Percentiles rank a stretch among this genome's conserved stretches.
These are phyloP conservation scores for Calamus simplicifolius DNA, from an alignment of 176 grass and related monocot species.

Conservation along the genomic window DNA sequence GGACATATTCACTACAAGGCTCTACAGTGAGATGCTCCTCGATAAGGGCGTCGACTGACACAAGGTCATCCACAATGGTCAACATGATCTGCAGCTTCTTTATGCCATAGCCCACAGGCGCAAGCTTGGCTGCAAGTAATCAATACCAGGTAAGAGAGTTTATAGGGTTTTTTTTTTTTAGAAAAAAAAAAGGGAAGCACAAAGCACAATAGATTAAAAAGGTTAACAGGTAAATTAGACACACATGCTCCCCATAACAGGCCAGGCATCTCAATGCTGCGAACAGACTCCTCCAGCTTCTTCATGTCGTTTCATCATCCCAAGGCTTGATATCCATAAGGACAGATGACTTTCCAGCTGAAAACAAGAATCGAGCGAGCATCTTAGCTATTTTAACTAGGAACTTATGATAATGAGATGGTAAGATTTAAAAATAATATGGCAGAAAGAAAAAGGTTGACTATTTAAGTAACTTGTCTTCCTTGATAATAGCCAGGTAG, in stretches of 20 bases:
- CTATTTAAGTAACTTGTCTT: no score
- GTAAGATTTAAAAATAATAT: no score
- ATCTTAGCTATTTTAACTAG: background rate
- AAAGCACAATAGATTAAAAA: no score
- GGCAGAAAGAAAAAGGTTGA: no score
- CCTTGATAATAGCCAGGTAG: no score
- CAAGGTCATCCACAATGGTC: conserved; percentile 77
- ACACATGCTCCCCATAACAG: conserved; percentile 94
- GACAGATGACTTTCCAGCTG: conserved; percentile 89
- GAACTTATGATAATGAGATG: no score
- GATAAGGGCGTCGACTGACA: conserved; percentile 63
- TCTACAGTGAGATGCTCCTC: conserved; percentile 49
- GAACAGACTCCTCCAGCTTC: conserved; percentile 87
- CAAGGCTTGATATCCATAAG: conserved; percentile 89
- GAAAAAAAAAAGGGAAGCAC: no score
- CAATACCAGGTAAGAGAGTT: no score
- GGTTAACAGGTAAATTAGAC: background rate
- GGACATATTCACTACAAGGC: conserved; percentile 62
- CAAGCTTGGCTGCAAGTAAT: conserved; percentile 62
- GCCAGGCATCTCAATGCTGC: conserved; percentile 59
- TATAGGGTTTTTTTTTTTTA: no score
- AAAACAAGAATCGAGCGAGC: background rate
- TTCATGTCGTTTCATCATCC: conserved; percentile 98
- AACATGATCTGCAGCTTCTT: conserved; percentile 93
- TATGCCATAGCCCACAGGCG: conserved; percentile 84